These are phyloP conservation scores for Colletotrichum somersetense DNA, from an alignment of 2,329 filamentous ascomycete species.

Conservation along the genomic window DNA sequence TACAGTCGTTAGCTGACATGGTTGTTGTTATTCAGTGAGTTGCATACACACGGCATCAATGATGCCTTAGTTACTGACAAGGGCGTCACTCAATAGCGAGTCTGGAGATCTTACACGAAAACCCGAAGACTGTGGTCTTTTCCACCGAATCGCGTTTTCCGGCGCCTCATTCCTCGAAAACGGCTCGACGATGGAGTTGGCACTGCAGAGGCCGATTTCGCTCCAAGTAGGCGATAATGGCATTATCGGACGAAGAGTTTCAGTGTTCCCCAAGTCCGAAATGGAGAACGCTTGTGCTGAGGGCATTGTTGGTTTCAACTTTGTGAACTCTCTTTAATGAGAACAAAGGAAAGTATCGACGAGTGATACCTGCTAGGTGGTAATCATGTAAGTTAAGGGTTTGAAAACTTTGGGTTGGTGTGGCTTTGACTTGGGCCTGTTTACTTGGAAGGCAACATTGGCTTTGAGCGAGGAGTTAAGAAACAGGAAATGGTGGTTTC, in stretches of 20 bases:
- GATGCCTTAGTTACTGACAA: too few species aligned
- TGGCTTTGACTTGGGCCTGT: background rate
- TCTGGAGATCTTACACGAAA: slow-evolving; percentile 59
- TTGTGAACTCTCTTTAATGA: slow-evolving; percentile 14
- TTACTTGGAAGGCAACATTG: background rate
- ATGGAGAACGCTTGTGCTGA: slow-evolving; percentile 56
- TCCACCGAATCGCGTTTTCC: slow-evolving; percentile 54
- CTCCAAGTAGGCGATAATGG: slow-evolving; percentile 60
- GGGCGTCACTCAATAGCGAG: slow-evolving; percentile 46
- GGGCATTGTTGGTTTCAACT: slow-evolving; percentile 65
- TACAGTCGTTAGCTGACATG: slow-evolving; percentile 43
- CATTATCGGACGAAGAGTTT: slow-evolving; percentile 63
- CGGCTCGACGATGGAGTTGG: slow-evolving; percentile 48
- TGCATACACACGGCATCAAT: background rate
- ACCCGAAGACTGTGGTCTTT: slow-evolving; percentile 57
- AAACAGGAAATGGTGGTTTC: background rate
- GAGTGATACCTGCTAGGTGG: background rate
- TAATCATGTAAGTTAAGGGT: too few species aligned
- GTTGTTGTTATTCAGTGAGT: slow-evolving; percentile 61
- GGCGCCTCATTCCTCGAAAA: slow-evolving; percentile 28
- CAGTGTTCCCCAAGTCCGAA: slow-evolving; percentile 49
- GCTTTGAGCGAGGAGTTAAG: background rate
- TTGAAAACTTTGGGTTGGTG: accelerated
- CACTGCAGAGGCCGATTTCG: slow-evolving; percentile 55
- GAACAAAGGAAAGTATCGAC: too few species aligned